A percentile compares a stretch with the other conserved stretches of the same genome.
Evolutionary conservation across 2,329 filamentous ascomycete genomes (phyloP).

Genomic region (Sarocladium brachiariae): DNA sequence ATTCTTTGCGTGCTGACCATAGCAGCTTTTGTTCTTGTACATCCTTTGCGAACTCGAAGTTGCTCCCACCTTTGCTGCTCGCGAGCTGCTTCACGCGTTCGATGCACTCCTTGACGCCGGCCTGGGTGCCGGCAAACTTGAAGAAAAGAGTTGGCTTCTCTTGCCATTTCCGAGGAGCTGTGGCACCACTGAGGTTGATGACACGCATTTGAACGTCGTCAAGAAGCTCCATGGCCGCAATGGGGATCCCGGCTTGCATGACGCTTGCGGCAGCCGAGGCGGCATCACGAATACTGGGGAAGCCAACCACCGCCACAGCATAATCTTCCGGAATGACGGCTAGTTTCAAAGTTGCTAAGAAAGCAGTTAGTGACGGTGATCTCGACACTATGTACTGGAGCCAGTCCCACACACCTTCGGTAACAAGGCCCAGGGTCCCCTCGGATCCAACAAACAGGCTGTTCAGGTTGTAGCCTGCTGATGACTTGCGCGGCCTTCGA

Average conservation of each 20-base stretch:
- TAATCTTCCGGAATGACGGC: conserved; percentile 69
- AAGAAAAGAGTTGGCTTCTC: conserved; percentile 76
- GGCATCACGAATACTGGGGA: conserved; percentile 69
- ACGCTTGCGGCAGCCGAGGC: conserved; percentile 67
- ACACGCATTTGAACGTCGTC: conserved; percentile 83
- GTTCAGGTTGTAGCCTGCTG: conserved; percentile 78
- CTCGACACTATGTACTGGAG: background rate
- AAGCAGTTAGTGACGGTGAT: background rate
- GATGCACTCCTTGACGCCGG: conserved; percentile 73
- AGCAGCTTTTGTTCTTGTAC: conserved; percentile 65
- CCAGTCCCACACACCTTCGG: conserved; percentile 46
- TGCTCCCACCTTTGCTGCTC: conserved; percentile 53
- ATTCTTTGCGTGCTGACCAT: conserved; percentile 77
- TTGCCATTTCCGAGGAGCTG: conserved; percentile 62
- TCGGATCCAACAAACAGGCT: conserved; percentile 74
- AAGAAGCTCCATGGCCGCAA: conserved; percentile 80
- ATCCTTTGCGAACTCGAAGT: conserved; percentile 71
- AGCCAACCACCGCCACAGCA: conserved; percentile 73
- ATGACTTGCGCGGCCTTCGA: conserved; percentile 70
- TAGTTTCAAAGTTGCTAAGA: conserved; percentile 65
- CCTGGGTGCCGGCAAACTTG: conserved; percentile 76
- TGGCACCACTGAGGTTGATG: conserved; percentile 67
- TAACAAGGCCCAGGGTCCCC: conserved; percentile 74
- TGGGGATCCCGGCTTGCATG: conserved; percentile 67
- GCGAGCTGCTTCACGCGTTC: conserved; percentile 61